Evolutionary conservation across 257 asterid species (phyloP), one percentile per base, ranked within the genome.

Genomic region (Rauvolfia tetraphylla): DNA sequence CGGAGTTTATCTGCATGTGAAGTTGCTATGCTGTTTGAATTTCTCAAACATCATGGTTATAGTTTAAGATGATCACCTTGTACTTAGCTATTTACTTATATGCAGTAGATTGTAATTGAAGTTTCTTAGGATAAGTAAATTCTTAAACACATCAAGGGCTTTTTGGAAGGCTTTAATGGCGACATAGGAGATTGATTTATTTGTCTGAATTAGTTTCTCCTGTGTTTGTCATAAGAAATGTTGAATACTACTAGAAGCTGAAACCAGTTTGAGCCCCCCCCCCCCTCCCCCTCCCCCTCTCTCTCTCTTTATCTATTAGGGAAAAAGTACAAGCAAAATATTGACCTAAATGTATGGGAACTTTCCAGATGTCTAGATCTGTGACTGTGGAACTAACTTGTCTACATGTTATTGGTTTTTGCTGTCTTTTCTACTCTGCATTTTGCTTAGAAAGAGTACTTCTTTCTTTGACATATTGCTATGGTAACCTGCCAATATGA

Each of bases 251-350:
- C 17, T 4, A 20, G 44, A 39, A 39, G 6, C 6, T 2, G 42
- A 39, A 39, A 39, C 6, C 42, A 39, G 6, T 39, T 39, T 41
- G 44, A 0, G 4, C n/a, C n/a, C n/a, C n/a, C n/a, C n/a, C n/a
- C n/a, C n/a, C n/a, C n/a, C n/a, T n/a, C n/a, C n/a, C n/a, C n/a
- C n/a, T n/a, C n/a, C n/a, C n/a, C n/a, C n/a, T n/a, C n/a, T n/a
- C n/a, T n/a, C n/a, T n/a, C n/a, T n/a, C n/a, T n/a, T n/a, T n/a
- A n/a, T n/a, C n/a, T n/a, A n/a, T n/a, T n/a, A n/a, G 6, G 44
- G 34, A 51, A 53, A 56, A 72, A 72, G 6, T 56, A 72, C 51
- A 72, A 72, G 38, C 73, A 72, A 70, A 49, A 4, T 22, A 31
- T 36, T 34, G 46, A n/a, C 65, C 11, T 7, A 34, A 46, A 11